Percentiles rank a stretch among this genome's conserved stretches.
phyloP scores from a whole-genome alignment of 371 early-diverging fungal species.

The Mortierella sp. region DNA sequence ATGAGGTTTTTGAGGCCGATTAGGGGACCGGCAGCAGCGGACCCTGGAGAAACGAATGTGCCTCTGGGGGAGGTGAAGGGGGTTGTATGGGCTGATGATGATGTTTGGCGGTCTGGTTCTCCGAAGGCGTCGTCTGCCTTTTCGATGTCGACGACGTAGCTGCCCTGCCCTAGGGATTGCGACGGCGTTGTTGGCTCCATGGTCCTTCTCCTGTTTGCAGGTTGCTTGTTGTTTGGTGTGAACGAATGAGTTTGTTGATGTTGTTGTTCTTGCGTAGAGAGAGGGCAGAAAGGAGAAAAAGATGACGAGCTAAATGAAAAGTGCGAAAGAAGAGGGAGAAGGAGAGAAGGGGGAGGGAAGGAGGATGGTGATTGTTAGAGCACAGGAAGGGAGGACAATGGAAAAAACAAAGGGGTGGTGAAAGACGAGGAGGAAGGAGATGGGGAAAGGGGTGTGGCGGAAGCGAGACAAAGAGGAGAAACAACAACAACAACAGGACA shows the following conservation, averaged over 20 bases:
- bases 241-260: neutral
- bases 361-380: neutral
- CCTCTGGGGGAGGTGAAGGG: neutral
- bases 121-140: constrained; percentile 12
- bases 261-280: neutral
- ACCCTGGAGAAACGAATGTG: neutral
- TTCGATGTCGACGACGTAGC: constrained; percentile 38
- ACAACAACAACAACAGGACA: too few relatives aligned
- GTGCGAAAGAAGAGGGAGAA: neutral
- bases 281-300: too few relatives aligned
- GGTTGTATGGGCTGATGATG: neutral
- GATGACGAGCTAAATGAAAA: neutral
- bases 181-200: constrained; percentile 15
- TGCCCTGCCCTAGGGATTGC: neutral
- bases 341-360: neutral
- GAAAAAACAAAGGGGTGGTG: too few relatives aligned
- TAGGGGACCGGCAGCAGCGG: constrained; percentile 19
- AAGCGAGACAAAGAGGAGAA: too few relatives aligned
- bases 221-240: neutral
- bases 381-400: too few relatives aligned
- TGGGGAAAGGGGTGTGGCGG: too few relatives aligned
- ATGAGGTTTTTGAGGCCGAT: constrained; percentile 30
- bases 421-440: too few relatives aligned
- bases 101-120: neutral
- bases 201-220: neutral